A percentile compares a stretch with the other conserved stretches of the same genome.
phyloP scores from a whole-genome alignment of 1,284 basidiomycete genomes.

The Afroboletus lepidellus region DNA sequence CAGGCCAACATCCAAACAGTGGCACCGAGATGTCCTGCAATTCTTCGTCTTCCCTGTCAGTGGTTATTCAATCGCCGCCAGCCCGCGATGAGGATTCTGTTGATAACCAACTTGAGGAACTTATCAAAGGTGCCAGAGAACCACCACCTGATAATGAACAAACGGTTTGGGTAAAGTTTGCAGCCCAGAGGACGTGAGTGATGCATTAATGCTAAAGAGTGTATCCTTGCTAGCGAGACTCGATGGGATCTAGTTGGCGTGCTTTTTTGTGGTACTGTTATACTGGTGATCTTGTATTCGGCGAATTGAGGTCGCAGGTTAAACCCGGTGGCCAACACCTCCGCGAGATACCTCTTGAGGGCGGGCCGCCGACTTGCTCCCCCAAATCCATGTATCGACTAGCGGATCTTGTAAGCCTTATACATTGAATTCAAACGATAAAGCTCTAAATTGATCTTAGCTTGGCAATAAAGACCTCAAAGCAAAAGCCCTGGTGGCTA shows the following conservation, averaged over 20 bases:
- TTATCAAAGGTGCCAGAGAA: background rate
- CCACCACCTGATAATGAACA: constrained; percentile 1
- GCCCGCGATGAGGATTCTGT: constrained; percentile 3
- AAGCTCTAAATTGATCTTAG: constrained; percentile 6
- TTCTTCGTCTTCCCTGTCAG: constrained; percentile 9
- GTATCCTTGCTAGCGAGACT: background rate
- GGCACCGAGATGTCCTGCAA: background rate
- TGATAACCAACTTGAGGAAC: constrained; percentile 5
- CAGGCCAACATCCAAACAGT: constrained; percentile 10
- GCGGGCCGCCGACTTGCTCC: constrained; percentile 23
- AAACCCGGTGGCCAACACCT: background rate
- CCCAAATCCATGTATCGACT: constrained; percentile 36
- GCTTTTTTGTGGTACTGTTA: constrained; percentile 35
- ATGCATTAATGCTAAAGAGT: background rate
- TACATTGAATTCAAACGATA: background rate
- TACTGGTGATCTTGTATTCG: constrained; percentile 25
- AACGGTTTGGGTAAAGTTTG: constrained; percentile 16
- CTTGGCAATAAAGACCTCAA: constrained; percentile 22
- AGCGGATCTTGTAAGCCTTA: constrained; percentile 23
- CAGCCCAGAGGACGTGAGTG: constrained; percentile 30
- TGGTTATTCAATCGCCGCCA: constrained; percentile 12
- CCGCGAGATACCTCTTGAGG: background rate
- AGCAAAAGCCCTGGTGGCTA: constrained; percentile 23
- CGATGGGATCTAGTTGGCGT: constrained; percentile 21
- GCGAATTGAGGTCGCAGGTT: constrained; percentile 22